Conservation (phyloP, 192 early-diverging fungal genomes). For the Coemansia sp. region DNA sequence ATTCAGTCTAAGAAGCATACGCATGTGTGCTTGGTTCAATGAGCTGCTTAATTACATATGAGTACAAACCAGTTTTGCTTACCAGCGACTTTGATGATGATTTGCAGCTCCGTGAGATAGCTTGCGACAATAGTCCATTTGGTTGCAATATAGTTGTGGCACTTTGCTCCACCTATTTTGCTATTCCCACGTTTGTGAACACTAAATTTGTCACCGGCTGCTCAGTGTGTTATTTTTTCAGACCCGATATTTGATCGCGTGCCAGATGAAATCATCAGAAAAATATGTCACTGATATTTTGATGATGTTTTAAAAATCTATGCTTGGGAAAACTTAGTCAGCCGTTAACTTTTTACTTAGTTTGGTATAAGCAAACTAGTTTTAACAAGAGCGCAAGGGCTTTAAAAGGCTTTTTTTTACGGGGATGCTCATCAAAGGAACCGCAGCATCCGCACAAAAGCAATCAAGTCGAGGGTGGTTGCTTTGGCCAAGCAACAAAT, state of each 20-base stretch:
- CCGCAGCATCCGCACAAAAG: too few species aligned
- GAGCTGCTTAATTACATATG: neutral
- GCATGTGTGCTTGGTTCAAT: neutral
- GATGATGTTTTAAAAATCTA: too few species aligned
- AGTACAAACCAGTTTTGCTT: neutral
- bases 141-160: neutral
- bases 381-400: too few species aligned
- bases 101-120: neutral
- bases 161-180: neutral
- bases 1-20: neutral
- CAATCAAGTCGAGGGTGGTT: too few species aligned
- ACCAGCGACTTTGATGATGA: neutral
- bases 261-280: neutral
- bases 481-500: too few species aligned
- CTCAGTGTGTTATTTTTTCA: neutral
- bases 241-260: neutral
- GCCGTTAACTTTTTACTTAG: too few species aligned
- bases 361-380: too few species aligned
- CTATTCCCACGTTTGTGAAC: neutral
- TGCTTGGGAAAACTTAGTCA: too few species aligned
- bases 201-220: too few species aligned
- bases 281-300: too few species aligned
- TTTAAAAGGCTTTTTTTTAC: too few species aligned
- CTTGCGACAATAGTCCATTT: neutral
- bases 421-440: too few species aligned